Evolutionary conservation across 31 red algal genomes (phyloP).

Genomic region (Asparagopsis taxiformis): DNA sequence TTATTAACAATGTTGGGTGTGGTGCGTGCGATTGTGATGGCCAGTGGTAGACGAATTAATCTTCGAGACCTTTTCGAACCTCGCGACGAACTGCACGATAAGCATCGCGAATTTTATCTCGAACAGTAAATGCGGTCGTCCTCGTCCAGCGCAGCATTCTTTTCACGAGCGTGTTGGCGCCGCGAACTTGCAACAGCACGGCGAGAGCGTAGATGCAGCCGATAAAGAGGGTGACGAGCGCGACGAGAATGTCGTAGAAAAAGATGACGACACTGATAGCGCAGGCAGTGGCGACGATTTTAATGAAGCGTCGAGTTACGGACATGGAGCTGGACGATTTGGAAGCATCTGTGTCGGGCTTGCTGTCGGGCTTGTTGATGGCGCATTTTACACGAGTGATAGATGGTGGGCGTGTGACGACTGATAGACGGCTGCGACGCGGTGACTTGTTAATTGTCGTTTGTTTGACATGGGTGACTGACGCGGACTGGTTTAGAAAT

Average conservation of each 20-base stretch:
- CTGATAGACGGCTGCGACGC: too few relatives aligned
- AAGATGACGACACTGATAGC: slow-evolving; percentile 36
- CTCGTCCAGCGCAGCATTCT: neutral
- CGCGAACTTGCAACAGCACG: slow-evolving; percentile 46
- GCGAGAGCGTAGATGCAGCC: slow-evolving; percentile 44
- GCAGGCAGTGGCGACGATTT: slow-evolving; percentile 7
- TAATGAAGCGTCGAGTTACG: slow-evolving; percentile 42
- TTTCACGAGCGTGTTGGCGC: slow-evolving; percentile 14
- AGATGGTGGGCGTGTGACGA: too few relatives aligned
- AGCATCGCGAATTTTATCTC: neutral
- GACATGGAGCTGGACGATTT: too few relatives aligned
- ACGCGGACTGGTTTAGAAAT: too few relatives aligned
- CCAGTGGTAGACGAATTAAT: neutral
- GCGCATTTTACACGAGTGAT: too few relatives aligned
- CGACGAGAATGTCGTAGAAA: slow-evolving; percentile 54
- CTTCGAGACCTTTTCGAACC: slow-evolving; percentile 21
- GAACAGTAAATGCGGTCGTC: neutral
- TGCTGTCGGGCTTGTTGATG: too few relatives aligned
- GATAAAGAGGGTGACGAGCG: slow-evolving; percentile 35
- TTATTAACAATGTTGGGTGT: too few relatives aligned
- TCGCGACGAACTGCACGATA: slow-evolving; percentile 19
- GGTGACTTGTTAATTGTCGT: too few relatives aligned
- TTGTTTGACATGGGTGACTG: too few relatives aligned
- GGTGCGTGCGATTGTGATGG: neutral
- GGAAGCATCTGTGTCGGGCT: too few relatives aligned